Evolutionary conservation across 1,139 yeast species (phyloP).

Genomic region (Sugiyamaella novakii): DNA sequence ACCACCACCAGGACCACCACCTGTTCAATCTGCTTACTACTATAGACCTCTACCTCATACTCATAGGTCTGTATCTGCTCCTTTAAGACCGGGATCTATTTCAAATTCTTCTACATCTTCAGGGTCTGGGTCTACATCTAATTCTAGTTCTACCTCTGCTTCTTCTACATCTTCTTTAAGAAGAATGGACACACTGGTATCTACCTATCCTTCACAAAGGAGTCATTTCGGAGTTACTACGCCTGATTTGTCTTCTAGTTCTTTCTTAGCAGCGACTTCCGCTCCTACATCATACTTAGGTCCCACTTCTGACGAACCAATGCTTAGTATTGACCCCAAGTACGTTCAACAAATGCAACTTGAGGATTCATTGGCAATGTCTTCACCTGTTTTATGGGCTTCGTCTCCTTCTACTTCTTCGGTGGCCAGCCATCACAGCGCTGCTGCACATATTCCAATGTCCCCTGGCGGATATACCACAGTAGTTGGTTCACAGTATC

Average conservation of each 20-base stretch:
- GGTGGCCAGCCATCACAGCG: slow-evolving; percentile 9
- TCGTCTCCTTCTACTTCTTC: slow-evolving; percentile 19
- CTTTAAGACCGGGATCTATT: slow-evolving; percentile 10
- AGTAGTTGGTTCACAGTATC: slow-evolving; percentile 12
- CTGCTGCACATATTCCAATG: slow-evolving; percentile 7
- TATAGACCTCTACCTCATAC: slow-evolving; percentile 1
- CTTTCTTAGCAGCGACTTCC: slow-evolving; percentile 9
- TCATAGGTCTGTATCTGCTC: slow-evolving; percentile 14
- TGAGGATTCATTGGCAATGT: slow-evolving; percentile 13
- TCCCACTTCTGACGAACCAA: slow-evolving; percentile 16
- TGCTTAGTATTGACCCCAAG: slow-evolving; percentile 19
- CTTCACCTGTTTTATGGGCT: slow-evolving; percentile 18
- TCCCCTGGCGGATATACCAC: slow-evolving; percentile 15
- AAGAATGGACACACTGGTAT: slow-evolving; percentile 22
- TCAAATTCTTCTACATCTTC: slow-evolving; percentile 9
- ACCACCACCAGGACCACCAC: slow-evolving; percentile 2
- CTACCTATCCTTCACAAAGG: slow-evolving; percentile 17
- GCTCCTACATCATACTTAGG: slow-evolving; percentile 10
- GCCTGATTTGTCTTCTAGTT: slow-evolving; percentile 11
- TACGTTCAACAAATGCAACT: slow-evolving; percentile 21
- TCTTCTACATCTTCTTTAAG: slow-evolving; percentile 7
- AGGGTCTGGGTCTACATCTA: slow-evolving; percentile 1
- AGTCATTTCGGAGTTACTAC: slow-evolving; percentile 15
- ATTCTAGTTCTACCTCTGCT: slow-evolving; percentile 9
- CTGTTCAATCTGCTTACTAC: slow-evolving; percentile 5